These are phyloP conservation scores for Platanus orientalis DNA, from an alignment of 164 flowering plant genomes.

Conservation along the genomic window DNA sequence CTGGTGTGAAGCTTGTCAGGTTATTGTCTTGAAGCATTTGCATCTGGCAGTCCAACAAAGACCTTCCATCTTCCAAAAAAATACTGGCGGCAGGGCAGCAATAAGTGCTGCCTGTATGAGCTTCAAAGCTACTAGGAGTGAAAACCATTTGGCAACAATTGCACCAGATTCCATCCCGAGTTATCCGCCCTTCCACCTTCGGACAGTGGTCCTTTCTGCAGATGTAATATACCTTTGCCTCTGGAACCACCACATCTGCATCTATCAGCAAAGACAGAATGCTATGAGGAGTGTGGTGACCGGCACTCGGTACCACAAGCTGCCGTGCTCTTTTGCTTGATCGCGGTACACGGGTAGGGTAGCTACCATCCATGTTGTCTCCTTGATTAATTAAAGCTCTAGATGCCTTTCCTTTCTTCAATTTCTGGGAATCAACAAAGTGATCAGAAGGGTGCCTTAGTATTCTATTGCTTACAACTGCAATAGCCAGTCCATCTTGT, in stretches of 20 bases:
- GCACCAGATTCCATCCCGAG: conserved; percentile 78
- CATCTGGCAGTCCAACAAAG: conserved; percentile 66
- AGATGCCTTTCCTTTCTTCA: conserved; percentile 22
- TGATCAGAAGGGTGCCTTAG: neutral
- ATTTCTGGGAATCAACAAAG: conserved; percentile 2
- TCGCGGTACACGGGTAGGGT: conserved; percentile 25
- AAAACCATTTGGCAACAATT: conserved; percentile 60
- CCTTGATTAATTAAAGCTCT: conserved; percentile 7
- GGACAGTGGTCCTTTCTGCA: conserved; percentile 17
- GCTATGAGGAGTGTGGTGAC: conserved; percentile 38
- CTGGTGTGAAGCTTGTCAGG: conserved; percentile 5
- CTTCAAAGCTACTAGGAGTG: conserved; percentile 46
- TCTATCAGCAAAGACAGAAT: conserved; percentile 83
- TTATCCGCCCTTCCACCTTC: conserved; percentile 50
- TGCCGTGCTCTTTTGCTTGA: conserved; percentile 54
- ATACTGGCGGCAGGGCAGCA: conserved; percentile 54
- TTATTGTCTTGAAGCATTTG: conserved; percentile 25
- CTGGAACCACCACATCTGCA: conserved; percentile 53
- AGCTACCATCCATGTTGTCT: conserved; percentile 6
- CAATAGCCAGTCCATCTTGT: conserved; percentile 7
- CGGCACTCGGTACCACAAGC: conserved; percentile 22
- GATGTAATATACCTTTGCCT: conserved; percentile 52
- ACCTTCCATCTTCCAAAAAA: conserved; percentile 75
- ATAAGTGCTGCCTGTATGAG: conserved; percentile 61
- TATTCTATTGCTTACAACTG: neutral